These are phyloP conservation scores for Fusarium anguioides DNA, from an alignment of 2,329 filamentous ascomycete species.

Conservation along the genomic window DNA sequence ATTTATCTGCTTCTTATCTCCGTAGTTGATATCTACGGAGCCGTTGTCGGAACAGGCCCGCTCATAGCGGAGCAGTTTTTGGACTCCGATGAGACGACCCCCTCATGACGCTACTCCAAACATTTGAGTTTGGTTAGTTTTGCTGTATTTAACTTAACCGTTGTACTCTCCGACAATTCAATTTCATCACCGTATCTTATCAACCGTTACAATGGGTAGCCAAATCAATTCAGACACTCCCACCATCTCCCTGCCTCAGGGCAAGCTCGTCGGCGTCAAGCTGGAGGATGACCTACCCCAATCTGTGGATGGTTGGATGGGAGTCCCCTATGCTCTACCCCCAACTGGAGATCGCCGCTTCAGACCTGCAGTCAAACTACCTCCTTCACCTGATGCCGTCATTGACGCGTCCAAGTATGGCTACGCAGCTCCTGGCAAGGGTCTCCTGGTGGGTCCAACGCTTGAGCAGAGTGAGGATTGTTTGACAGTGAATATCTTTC, in stretches of 20 bases:
- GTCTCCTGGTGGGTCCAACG: slow-evolving; percentile 32
- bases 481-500: slow-evolving; percentile 64
- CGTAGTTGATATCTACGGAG: not conserved
- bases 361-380: slow-evolving; percentile 48
- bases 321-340: slow-evolving; percentile 61
- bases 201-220: slow-evolving; percentile 25
- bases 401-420: slow-evolving; percentile 55
- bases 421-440: slow-evolving; percentile 42
- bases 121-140: not conserved
- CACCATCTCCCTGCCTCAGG: slow-evolving; percentile 34
- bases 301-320: slow-evolving; percentile 56
- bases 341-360: slow-evolving; percentile 61
- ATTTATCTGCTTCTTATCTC: not conserved
- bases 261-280: slow-evolving; percentile 37
- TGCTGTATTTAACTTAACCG: not conserved
- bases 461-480: slow-evolving; percentile 62
- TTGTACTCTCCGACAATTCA: no score
- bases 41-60: slow-evolving; percentile 14
- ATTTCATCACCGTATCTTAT: not conserved
- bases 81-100: slow-evolving; percentile 10
- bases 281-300: slow-evolving; percentile 35
- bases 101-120: not conserved
- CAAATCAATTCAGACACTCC: slow-evolving; percentile 16
- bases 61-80: slow-evolving; percentile 18
- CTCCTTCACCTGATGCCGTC: slow-evolving; percentile 39